phyloP scores from a whole-genome alignment of 306 rosid genomes.

The Pueraria montana region DNA sequence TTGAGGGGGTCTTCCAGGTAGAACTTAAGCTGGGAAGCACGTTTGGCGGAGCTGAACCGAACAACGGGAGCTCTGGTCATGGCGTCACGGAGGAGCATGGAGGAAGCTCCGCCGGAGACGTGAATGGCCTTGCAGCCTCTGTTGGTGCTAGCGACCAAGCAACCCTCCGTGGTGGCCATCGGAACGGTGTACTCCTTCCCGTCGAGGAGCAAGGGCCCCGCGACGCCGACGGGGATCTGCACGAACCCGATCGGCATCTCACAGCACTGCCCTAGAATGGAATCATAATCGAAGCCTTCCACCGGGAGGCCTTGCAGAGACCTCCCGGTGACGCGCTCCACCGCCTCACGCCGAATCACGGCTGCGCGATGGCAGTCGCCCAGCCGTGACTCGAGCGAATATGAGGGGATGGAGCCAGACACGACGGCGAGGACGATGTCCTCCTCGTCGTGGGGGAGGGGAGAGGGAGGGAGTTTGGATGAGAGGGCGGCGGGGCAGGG shows the following conservation, averaged over 20 bases:
- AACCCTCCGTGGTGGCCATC: slow-evolving; percentile 96
- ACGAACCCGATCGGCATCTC: slow-evolving; percentile 92
- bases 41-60: slow-evolving; percentile 68
- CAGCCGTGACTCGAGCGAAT: slow-evolving; percentile 74
- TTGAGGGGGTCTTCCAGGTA: slow-evolving; percentile 74
- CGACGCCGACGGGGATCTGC: slow-evolving; percentile 92
- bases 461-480: slow-evolving; percentile 18
- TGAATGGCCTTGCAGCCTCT: slow-evolving; percentile 90
- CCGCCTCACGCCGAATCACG: slow-evolving; percentile 67
- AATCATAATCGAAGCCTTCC: slow-evolving; percentile 78
- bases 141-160: slow-evolving; percentile 87
- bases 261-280: slow-evolving; percentile 93
- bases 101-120: slow-evolving; percentile 80
- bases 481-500: slow-evolving; percentile 60
- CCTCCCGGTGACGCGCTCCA: slow-evolving; percentile 66
- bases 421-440: slow-evolving; percentile 68
- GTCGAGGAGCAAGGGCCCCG: slow-evolving; percentile 81
- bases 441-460: slow-evolving; percentile 62
- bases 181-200: slow-evolving; percentile 80
- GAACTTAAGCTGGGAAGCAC: slow-evolving; percentile 82
- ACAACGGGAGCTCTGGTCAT: slow-evolving; percentile 96
- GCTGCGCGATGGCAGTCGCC: slow-evolving; percentile 79
- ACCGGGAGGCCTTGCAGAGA: slow-evolving; percentile 71
- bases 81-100: slow-evolving; percentile 71
- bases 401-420: slow-evolving; percentile 70